Percentiles rank a stretch among this genome's conserved stretches.
phyloP scores from a whole-genome alignment of 192 early-diverging fungal species.

The Coemansia interrupta region DNA sequence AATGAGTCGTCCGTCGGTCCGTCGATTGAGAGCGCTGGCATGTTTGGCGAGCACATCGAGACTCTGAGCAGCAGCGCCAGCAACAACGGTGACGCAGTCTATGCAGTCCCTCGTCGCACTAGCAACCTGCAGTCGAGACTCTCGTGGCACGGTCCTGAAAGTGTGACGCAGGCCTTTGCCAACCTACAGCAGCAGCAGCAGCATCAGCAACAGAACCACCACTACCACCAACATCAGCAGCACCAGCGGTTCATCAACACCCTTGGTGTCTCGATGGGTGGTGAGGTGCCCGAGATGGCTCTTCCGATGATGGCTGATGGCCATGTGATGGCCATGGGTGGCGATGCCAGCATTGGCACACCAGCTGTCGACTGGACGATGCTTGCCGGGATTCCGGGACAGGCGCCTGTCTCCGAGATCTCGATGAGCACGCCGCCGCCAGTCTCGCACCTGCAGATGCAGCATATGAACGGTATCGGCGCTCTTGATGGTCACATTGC shows the following conservation, averaged over 20 bases:
- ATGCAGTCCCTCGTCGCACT: constrained; percentile 22
- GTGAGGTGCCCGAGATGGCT: constrained; percentile 26
- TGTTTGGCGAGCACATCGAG: constrained; percentile 27
- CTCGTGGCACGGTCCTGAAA: constrained; percentile 52
- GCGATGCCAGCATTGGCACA: constrained; percentile 16
- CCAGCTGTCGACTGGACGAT: constrained; percentile 47
- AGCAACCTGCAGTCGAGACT: constrained; percentile 33
- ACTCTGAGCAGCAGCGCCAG: constrained; percentile 7
- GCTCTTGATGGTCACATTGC: constrained; percentile 18
- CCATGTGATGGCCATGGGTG: constrained; percentile 18
- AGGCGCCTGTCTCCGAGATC: constrained; percentile 18
- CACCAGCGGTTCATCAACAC: constrained; percentile 16
- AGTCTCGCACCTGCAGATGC: constrained; percentile 13
- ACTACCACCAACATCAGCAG: constrained; percentile 14
- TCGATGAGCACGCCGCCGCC: constrained; percentile 11
- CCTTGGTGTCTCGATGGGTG: constrained; percentile 37
- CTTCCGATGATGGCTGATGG: constrained; percentile 42
- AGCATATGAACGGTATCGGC: constrained; percentile 37
- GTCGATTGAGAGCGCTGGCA: constrained; percentile 24
- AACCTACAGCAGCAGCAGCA: constrained; percentile 32
- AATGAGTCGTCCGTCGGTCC: constrained; percentile 14
- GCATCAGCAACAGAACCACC: constrained; percentile 13
- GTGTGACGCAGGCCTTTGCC: constrained; percentile 39
- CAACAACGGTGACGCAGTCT: constrained; percentile 19
- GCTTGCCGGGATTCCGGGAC: constrained; percentile 40